Base-by-base conservation (phyloP, 2,329 filamentous ascomycete genomes). In the Colletotrichum tanaceti region DNA sequence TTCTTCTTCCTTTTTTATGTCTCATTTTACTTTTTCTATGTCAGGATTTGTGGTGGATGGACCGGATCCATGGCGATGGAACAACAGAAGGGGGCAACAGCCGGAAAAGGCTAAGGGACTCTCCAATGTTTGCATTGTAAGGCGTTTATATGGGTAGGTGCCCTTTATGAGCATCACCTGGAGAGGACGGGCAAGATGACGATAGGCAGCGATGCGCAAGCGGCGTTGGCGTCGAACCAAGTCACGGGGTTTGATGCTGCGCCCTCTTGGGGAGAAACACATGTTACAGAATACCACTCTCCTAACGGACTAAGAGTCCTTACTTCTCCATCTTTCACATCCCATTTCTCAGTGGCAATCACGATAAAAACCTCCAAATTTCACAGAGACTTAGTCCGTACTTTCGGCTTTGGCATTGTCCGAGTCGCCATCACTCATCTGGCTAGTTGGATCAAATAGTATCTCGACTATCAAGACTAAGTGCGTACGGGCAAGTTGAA, bases 121-220 rank as follows among this genome's bases (percentile, higher is more conserved):
- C 46, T 58, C 60, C 32, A 38, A 53, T 68, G 44, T 58, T 54
- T 50, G 65, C 61, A 65, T 65, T 32, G 24, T 39, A 43, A 20
- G 54, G 65, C 65, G 61, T 68, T 65, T 58, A 38, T 20, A 14
- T 20, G 57, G 20, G 11, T 35, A 18, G 13, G 41, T 44, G 49
- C 20, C n/a, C 39, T 22, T 58, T 10, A 11, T 58, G 18, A 39
- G 32, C 22, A 11, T 24, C 57, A 35, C 28, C n/a, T 49, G 5
- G 11, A 2, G 18, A 22, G 16, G 14, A 24, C 10, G 18, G 10
- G n/a, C 24, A 28, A 38, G 46, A 43, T 14, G 43, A 35, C 32
- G 24, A n/a, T 32, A 50, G 47, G 47, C 35, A 44, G 58, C 41
- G 61, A 28, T 11, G 9, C 28, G 18, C 47, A 58, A 43, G 18